Conservation (phyloP, 2,329 filamentous ascomycete species). For the Leptographium procerum region DNA sequence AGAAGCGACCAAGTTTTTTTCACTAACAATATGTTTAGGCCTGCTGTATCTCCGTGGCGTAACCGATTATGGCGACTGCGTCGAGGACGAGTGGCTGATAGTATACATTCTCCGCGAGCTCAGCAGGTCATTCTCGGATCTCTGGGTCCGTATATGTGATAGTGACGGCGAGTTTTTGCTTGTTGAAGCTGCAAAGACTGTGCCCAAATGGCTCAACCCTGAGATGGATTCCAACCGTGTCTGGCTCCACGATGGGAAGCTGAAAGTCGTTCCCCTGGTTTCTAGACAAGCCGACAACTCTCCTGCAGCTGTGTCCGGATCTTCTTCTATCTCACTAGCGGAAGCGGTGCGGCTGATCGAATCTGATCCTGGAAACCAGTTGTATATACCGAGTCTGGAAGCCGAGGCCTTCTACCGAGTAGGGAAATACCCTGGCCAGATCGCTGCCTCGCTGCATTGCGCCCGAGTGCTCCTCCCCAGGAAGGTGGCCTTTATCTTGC, state of each 20-base stretch:
- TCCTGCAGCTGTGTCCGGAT: neutral
- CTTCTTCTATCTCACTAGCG: slow-evolving; percentile 40
- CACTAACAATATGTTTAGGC: slow-evolving; percentile 22
- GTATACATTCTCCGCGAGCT: slow-evolving; percentile 81
- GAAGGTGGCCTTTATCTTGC: slow-evolving; percentile 68
- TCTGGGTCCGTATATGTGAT: slow-evolving; percentile 78
- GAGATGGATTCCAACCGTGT: slow-evolving; percentile 80
- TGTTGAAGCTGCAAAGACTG: slow-evolving; percentile 78
- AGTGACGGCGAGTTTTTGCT: slow-evolving; percentile 92
- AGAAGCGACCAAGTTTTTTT: neutral
- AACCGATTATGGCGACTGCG: slow-evolving; percentile 84
- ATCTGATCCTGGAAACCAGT: slow-evolving; percentile 42
- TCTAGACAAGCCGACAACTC: neutral
- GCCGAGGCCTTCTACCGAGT: slow-evolving; percentile 85
- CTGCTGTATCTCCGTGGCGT: slow-evolving; percentile 58
- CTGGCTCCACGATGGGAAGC: slow-evolving; percentile 65
- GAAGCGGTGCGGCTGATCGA: slow-evolving; percentile 54
- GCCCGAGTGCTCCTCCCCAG: slow-evolving; percentile 65
- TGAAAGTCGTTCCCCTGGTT: slow-evolving; percentile 7
- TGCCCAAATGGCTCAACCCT: slow-evolving; percentile 85
- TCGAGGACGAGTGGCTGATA: slow-evolving; percentile 96
- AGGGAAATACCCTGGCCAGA: slow-evolving; percentile 69
- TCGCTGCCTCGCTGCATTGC: slow-evolving; percentile 64
- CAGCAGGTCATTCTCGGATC: slow-evolving; percentile 56
- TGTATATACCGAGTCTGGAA: slow-evolving; percentile 66